phyloP scores from a whole-genome alignment of 352 stramenopile genomes.

The Plasmopara muralis region DNA sequence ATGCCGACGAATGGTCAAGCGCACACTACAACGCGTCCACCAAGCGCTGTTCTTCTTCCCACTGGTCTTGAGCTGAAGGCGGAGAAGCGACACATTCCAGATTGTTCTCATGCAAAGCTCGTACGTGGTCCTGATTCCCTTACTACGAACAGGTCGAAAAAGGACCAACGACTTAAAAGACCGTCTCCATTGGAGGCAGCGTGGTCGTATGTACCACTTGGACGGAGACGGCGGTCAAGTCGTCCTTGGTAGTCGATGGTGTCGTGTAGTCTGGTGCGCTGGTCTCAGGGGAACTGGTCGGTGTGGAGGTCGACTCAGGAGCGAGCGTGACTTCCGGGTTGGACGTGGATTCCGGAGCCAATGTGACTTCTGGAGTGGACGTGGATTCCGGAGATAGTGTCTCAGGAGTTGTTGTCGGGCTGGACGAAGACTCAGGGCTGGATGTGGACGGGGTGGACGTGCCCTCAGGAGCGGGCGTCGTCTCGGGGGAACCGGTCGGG shows the following conservation, averaged over 20 bases:
- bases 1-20: too few species aligned
- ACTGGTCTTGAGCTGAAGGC: conserved; percentile 4
- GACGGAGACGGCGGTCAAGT: too few species aligned
- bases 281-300: not conserved
- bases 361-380: not conserved
- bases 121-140: not conserved
- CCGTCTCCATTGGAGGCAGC: conserved; percentile 1
- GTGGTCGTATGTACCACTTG: too few species aligned
- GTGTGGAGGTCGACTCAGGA: not conserved
- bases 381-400: not conserved
- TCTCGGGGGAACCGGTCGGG: not conserved
- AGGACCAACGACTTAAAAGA: conserved; percentile 5
- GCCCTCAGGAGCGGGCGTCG: not conserved
- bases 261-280: too few species aligned
- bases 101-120: not conserved
- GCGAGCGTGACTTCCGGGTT: not conserved
- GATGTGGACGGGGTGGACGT: not conserved
- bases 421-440: not conserved
- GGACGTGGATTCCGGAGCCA: not conserved
- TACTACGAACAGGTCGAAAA: not conserved
- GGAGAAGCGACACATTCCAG: conserved; percentile 10
- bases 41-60: conserved; percentile 5
- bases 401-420: not conserved
- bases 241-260: too few species aligned
- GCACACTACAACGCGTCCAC: conserved; percentile 3